Base-by-base conservation (phyloP, 345 rosid species). In the Trapa incisa region DNA sequence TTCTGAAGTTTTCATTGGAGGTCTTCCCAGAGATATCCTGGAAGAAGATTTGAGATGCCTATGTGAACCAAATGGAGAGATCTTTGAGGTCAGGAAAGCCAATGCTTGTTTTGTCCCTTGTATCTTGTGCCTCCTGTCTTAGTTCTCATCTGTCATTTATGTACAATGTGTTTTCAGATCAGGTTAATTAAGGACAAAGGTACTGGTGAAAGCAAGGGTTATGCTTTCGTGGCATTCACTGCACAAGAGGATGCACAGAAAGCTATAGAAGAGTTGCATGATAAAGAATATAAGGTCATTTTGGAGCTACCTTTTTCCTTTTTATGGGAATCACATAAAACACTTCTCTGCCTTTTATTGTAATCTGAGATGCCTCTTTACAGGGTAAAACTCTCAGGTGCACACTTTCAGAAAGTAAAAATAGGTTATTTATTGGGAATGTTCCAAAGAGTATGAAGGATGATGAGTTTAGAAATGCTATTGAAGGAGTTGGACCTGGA, bases 351-450 rank as follows among this genome's bases (percentile, higher is more conserved):
- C 29, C 47, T n/a, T 0, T 32, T 69, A 68, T 58, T 38, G 45
- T 65, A 16, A 61, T 54, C 43, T 50, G 37, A 35, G 57, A 22
- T 73, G 54, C 48, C 12, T 57, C 32, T 61, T 35, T 80, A 77
- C 87, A 95, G 99, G 98, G 99, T 50, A 95, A 89, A 82, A 85
- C 92, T 36, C 74, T 95, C 67, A 83, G 98, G 75, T 95, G 98
- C 77, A 91, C 99, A 3, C 79, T 89, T 29, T 85, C 98, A 5
- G 98, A 95, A 82, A 85, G 92, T 64, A 95, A 95, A 84, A 89
- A 87, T 77, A 85, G 99, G 60, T 73, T 95, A 62, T 95, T 95
- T 77, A 79, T 95, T 70, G 99, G 99, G 68, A 95, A 95, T 78
- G 78, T 95, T 77, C 99, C 99, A 16, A 95, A 95, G 86, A 83